Evolutionary conservation across 257 asterid species (phyloP).

Genomic region (Lavandula angustifolia): DNA sequence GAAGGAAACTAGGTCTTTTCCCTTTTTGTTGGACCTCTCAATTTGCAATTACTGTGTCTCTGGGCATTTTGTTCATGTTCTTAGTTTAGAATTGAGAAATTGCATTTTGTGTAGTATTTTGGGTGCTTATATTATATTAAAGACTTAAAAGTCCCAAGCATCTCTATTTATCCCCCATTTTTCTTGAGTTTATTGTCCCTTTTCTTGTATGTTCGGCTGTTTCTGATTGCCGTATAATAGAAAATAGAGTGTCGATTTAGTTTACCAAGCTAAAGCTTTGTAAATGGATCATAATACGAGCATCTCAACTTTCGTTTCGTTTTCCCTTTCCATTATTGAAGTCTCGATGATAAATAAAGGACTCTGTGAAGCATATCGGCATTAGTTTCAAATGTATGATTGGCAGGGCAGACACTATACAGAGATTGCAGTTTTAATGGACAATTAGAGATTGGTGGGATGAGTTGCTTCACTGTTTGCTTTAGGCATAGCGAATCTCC

Average conservation of each 20-base stretch:
- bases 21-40: background rate
- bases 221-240: background rate
- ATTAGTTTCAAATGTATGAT: slow-evolving; percentile 1
- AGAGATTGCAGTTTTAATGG: slow-evolving; percentile 27
- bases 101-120: slow-evolving; percentile 3
- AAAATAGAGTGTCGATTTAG: background rate
- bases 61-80: background rate
- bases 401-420: slow-evolving; percentile 22
- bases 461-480: slow-evolving; percentile 57
- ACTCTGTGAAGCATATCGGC: slow-evolving; percentile 2
- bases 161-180: background rate
- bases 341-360: slow-evolving; percentile 22
- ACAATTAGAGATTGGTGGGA: slow-evolving; percentile 32
- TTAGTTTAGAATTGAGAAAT: background rate
- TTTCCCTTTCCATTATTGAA: slow-evolving; percentile 5
- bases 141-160: no score
- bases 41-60: background rate
- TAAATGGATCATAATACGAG: background rate
- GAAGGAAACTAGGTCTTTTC: background rate
- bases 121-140: background rate
- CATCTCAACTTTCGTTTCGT: background rate
- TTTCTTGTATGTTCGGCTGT: background rate
- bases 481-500: slow-evolving; percentile 36
- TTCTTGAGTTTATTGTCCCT: background rate
- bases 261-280: slow-evolving; percentile 8